A percentile compares a stretch with the other conserved stretches of the same genome.
Conservation (phyloP, 306 rosid genomes). For the Sechiopsis laciniata region DNA sequence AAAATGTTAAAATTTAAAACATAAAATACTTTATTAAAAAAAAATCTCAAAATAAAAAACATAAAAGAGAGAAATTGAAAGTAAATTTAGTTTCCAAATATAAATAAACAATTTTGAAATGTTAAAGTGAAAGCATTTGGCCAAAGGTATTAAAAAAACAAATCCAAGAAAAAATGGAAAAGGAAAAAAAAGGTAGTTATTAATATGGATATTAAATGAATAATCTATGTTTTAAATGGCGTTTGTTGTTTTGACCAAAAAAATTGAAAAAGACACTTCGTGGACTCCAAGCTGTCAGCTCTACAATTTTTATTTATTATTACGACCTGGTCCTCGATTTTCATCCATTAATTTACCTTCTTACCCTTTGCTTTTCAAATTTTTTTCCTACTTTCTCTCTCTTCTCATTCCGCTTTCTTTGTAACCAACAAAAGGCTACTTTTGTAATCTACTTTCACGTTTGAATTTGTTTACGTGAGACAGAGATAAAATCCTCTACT, state of each 20-base stretch:
- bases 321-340: background rate
- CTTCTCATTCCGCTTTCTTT: background rate
- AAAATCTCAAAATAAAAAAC: no score
- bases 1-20: no score
- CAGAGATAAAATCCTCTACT: background rate
- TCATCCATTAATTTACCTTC: background rate
- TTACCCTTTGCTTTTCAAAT: background rate
- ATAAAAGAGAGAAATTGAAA: no score
- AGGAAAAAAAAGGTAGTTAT: slow-evolving; percentile 12
- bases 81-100: no score
- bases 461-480: background rate
- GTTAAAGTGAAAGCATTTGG: no score
- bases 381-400: background rate
- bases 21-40: no score
- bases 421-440: background rate
- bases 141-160: no score
- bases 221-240: slow-evolving; percentile 15
- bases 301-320: background rate
- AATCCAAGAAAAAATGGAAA: background rate
- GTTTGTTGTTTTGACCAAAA: slow-evolving; percentile 22
- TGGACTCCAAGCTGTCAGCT: slow-evolving; percentile 21
- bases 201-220: slow-evolving; percentile 15
- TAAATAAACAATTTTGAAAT: no score
- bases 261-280: slow-evolving; percentile 8
- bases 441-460: background rate